Evolutionary conservation across 2,329 filamentous ascomycete genomes (phyloP), one percentile per base, ranked within the genome.

Genomic region (Epichloe bromicola): DNA sequence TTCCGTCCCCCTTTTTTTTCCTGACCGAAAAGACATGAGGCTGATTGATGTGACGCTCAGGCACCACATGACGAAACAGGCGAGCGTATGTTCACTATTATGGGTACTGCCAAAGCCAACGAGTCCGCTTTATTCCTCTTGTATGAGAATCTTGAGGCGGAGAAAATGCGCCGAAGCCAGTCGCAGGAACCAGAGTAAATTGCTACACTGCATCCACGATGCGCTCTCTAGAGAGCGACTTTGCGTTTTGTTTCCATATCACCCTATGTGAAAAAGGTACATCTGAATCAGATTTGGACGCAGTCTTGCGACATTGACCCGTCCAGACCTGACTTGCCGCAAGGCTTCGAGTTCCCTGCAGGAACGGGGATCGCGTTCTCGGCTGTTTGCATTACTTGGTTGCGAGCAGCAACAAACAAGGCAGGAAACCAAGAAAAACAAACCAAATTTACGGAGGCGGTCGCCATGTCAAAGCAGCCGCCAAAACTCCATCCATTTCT

Each of bases 11-110:
- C 10, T 19, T 20, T 30, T 34, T 30, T 14, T 20, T 33, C 6
- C 4, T 17, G 17, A 20, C 10, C 17, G 10, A 26, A 38, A 23
- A 38, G 8, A 19, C 17, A 3, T 26, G 19, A 38, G 38, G n/a
- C 36, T 23, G 17, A 23, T 17, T 5, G 17, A 20, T 37, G 17
- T 20, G 10, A 7, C 7, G 20, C 30, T 5, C 50, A 83, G 78
- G 85, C 90, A 45, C 88, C 93, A 51, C 93, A 98, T 64, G 93
- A 98, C 61, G 93, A 97, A 60, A 94, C 88, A 54, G 93, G 93
- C 58, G 93, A 98, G 78, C 85, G 93, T 63, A 98, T 98, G 93
- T 98, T 98, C 74, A 98, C 93, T 64, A 98, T 98, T 67, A 96
- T 95, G 79, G 93, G 93, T 59, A 94, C 87, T 54, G 84, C 88